Evolutionary conservation across 805 yeast genomes (phyloP).

Genomic region (Pichia exigua): DNA sequence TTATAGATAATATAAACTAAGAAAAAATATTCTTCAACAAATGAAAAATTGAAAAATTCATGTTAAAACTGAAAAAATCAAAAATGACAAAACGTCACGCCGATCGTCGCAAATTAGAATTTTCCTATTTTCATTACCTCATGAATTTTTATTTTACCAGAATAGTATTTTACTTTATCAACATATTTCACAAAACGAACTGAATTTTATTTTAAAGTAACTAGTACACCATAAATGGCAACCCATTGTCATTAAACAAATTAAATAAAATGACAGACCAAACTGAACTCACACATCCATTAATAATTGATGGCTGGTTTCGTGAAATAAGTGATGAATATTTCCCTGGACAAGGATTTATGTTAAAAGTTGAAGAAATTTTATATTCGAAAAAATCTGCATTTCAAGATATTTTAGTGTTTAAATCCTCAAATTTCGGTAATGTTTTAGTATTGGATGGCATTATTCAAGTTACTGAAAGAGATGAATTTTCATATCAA

Average conservation of each 20-base stretch:
- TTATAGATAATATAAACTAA: not conserved
- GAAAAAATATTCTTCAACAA: not conserved
- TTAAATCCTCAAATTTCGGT: slow-evolving; percentile 69
- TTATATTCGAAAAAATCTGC: slow-evolving; percentile 60
- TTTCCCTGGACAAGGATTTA: slow-evolving; percentile 86
- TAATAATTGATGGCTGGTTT: slow-evolving; percentile 70
- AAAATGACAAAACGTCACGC: not conserved
- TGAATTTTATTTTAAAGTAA: too few relatives aligned
- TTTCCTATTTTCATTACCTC: not conserved
- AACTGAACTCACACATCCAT: slow-evolving; percentile 33
- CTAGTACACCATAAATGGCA: not conserved
- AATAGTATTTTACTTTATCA: too few relatives aligned
- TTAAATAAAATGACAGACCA: not conserved
- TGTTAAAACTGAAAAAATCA: not conserved
- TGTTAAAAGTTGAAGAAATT: slow-evolving; percentile 53
- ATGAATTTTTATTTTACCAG: too few relatives aligned
- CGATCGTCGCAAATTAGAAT: not conserved
- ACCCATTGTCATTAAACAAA: not conserved
- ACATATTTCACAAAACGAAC: too few relatives aligned
- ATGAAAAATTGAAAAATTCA: not conserved
- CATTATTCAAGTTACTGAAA: slow-evolving; percentile 82
- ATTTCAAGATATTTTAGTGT: slow-evolving; percentile 78
- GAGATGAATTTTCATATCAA: slow-evolving; percentile 91
- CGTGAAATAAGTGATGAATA: slow-evolving; percentile 59
- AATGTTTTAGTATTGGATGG: slow-evolving; percentile 88